Percentiles rank a stretch among this genome's conserved stretches.
These are phyloP conservation scores for Sarcomyxa edulis DNA, from an alignment of 768 basidiomycete species.

Conservation along the genomic window DNA sequence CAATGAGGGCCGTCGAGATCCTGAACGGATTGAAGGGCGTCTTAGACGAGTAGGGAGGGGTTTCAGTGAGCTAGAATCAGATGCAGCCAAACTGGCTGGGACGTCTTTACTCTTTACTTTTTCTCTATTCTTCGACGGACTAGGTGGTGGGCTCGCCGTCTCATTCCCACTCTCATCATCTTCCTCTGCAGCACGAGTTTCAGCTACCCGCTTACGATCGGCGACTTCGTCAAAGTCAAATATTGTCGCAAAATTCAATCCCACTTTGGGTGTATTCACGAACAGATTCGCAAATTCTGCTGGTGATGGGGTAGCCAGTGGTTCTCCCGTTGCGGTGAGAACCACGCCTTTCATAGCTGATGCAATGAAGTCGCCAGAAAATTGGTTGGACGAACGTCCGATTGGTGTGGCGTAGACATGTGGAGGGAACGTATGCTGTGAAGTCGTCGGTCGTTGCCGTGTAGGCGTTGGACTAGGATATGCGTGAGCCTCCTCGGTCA, in stretches of 20 bases:
- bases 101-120: conserved; percentile 22
- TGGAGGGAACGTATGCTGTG: conserved; percentile 13
- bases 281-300: conserved; percentile 64
- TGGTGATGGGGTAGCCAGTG: conserved; percentile 65
- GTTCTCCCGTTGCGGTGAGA: conserved; percentile 73
- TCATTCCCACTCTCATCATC: conserved; percentile 19
- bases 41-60: conserved; percentile 42
- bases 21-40: conserved; percentile 50
- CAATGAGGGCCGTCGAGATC: conserved; percentile 27
- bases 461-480: conserved; percentile 10
- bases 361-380: conserved; percentile 23
- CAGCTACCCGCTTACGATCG: conserved; percentile 15
- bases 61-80: conserved; percentile 13
- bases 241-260: conserved; percentile 72
- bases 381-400: conserved; percentile 26
- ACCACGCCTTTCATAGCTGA: conserved; percentile 77
- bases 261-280: conserved; percentile 62
- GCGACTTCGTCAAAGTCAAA: conserved; percentile 58
- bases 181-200: conserved; percentile 26
- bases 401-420: conserved; percentile 49
- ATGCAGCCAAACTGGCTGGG: background rate
- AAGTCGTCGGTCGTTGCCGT: conserved; percentile 13
- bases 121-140: conserved; percentile 42
- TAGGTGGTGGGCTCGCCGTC: conserved; percentile 34
- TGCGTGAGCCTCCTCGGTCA: conserved; percentile 16